Conservation (phyloP, 2,329 filamentous ascomycete genomes). For the Fusarium dimerum region DNA sequence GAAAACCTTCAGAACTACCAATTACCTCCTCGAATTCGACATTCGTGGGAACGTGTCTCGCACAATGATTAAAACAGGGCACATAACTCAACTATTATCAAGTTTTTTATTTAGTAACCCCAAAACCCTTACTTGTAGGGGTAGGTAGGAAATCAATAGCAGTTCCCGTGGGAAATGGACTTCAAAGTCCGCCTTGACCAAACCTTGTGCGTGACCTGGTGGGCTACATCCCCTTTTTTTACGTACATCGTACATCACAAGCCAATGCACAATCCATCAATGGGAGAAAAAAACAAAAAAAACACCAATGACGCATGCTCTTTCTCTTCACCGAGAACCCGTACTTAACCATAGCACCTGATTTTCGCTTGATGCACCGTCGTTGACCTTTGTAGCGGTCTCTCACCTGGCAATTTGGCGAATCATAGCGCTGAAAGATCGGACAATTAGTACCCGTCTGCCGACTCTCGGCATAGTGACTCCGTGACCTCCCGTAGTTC, state of each 20-base stretch:
- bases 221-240: neutral
- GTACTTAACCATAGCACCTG: constrained; percentile 26
- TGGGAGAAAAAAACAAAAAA: neutral
- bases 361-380: constrained; percentile 7
- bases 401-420: neutral
- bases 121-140: no score
- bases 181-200: neutral
- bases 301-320: constrained; percentile 22
- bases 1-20: no score
- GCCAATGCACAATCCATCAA: neutral
- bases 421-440: constrained; percentile 16
- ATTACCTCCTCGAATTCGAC: neutral
- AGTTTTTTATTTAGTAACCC: neutral
- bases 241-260: neutral
- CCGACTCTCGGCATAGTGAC: constrained; percentile 24
- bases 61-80: neutral
- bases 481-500: constrained; percentile 32
- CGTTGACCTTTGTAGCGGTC: constrained; percentile 8
- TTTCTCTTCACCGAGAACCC: constrained; percentile 27
- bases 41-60: neutral
- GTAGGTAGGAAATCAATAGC: no score
- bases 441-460: constrained; percentile 25
- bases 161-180: neutral
- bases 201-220: neutral
- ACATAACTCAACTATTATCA: neutral